Percentiles rank a stretch among this genome's conserved stretches.
These are phyloP conservation scores for Prunus kanzakura DNA, from an alignment of 306 rosid species.

Conservation along the genomic window DNA sequence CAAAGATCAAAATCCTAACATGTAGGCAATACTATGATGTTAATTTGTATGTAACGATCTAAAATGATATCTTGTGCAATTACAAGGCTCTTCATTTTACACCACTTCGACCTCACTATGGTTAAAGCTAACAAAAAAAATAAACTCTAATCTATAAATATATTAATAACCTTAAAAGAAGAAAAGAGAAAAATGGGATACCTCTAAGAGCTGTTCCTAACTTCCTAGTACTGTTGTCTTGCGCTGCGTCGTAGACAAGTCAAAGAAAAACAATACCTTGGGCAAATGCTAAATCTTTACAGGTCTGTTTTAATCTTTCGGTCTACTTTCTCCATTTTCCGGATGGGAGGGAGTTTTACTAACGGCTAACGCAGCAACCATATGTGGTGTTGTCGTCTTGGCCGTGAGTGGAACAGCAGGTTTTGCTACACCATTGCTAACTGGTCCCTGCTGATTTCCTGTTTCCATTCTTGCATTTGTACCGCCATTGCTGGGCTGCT, in stretches of 20 bases:
- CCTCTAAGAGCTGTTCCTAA: conserved; percentile 27
- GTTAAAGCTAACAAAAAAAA: conserved; percentile 35
- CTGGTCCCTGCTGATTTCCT: conserved; percentile 30
- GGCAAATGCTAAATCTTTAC: conserved; percentile 41
- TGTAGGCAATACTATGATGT: conserved; percentile 17
- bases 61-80: conserved; percentile 37
- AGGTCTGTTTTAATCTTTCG: conserved; percentile 37
- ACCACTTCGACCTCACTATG: conserved; percentile 47
- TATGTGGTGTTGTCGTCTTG: conserved; percentile 30
- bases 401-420: conserved; percentile 31
- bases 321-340: conserved; percentile 54
- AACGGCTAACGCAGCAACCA: not conserved
- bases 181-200: conserved; percentile 35
- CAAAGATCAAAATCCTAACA: conserved; percentile 8
- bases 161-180: conserved; percentile 37
- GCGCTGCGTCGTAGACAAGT: conserved; percentile 25
- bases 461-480: conserved; percentile 47
- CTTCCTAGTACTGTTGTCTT: conserved; percentile 33
- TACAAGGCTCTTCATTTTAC: conserved; percentile 66
- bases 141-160: conserved; percentile 40
- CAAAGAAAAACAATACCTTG: conserved; percentile 14
- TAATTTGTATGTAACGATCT: conserved; percentile 20
- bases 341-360: conserved; percentile 32
- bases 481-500: conserved; percentile 39
- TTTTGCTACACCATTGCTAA: conserved; percentile 53